Base-by-base conservation (phyloP, 129 eudicot genomes). In the Artemisia annua region DNA sequence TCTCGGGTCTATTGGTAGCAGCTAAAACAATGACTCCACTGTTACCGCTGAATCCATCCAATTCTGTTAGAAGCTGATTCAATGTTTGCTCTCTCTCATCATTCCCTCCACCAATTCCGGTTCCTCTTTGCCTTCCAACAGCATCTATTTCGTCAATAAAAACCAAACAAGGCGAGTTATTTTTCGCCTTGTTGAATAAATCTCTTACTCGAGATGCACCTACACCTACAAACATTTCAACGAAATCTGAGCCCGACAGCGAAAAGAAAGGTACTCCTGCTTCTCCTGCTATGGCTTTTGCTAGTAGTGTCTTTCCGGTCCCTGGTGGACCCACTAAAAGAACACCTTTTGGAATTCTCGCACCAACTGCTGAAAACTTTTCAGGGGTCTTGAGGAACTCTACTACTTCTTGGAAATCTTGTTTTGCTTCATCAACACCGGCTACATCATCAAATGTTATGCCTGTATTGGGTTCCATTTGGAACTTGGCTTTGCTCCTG, bases 401-500 rank as follows among this genome's bases (percentile, higher is more conserved):
- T 0, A 91, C 96, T 8, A 91, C 79, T 46, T 91, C 97, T 20
- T 78, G 83, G 39, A 91, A 84, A 67, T 91, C 97, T 76, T 88
- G 92, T 80, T 91, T 91, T 67, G 97, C 92, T 84, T 91, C 97
- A 55, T 91, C 96, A n/a, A 84, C 80, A 57, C 96, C 97, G 18
- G 97, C 96, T 13, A 88, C 90, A 73, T 91, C 97, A 13, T 82
- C 82, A 22, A 88, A 88, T 67, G 96, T 86, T 68, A 91, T 76
- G 19, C 90, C 92, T 10, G 97, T 91, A 52, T 88, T 88, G 1
- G 96, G 97, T 64, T 91, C 90, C 92, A 91, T 88, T 67, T 84
- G 88, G 82, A 91, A 91, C 71, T 86, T 88, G 55, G 92, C 96
- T 77, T 86, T 91, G 82, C 88, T 91, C 88, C 96, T 91, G 96